Conservation (phyloP, 1,139 yeast species). For the Kurtzmaniella natalensis region DNA sequence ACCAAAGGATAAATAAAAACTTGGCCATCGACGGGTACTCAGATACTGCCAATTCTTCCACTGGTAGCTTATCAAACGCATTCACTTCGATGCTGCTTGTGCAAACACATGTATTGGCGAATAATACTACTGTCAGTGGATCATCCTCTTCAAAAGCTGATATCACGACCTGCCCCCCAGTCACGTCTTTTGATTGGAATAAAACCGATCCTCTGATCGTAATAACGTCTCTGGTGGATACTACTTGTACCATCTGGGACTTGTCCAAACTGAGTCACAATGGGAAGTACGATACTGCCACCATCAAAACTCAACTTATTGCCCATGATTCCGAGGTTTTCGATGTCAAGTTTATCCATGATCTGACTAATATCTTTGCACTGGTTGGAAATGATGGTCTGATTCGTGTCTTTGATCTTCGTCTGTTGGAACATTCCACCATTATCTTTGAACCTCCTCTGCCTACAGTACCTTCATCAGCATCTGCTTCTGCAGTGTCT, state of each 20-base stretch:
- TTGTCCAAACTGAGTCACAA: constrained; percentile 34
- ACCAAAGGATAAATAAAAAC: constrained; percentile 33
- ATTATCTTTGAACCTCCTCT: constrained; percentile 72
- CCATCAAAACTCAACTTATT: constrained; percentile 86
- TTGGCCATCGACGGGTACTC: too few relatives aligned
- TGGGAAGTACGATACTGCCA: constrained; percentile 48
- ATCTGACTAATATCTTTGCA: constrained; percentile 76
- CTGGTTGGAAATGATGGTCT: constrained; percentile 97
- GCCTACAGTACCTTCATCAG: constrained; percentile 13
- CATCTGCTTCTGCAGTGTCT: constrained; percentile 6
- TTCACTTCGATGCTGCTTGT: constrained; percentile 11
- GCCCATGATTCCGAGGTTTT: constrained; percentile 96
- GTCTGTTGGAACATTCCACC: constrained; percentile 90
- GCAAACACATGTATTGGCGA: constrained; percentile 42
- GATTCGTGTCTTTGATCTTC: constrained; percentile 82
- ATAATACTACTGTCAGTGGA: constrained; percentile 24
- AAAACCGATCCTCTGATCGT: constrained; percentile 61
- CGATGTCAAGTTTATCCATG: constrained; percentile 81
- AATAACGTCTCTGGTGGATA: constrained; percentile 86
- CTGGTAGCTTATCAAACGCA: too few relatives aligned
- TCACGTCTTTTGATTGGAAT: constrained; percentile 95
- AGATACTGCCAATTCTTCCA: too few relatives aligned
- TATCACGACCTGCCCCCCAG: constrained; percentile 63
- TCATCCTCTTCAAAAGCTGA: constrained; percentile 7
- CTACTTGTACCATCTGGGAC: constrained; percentile 98